Evolutionary conservation across 768 basidiomycete genomes (phyloP), one percentile per base, ranked within the genome.

Genomic region (Serendipita sp.): DNA sequence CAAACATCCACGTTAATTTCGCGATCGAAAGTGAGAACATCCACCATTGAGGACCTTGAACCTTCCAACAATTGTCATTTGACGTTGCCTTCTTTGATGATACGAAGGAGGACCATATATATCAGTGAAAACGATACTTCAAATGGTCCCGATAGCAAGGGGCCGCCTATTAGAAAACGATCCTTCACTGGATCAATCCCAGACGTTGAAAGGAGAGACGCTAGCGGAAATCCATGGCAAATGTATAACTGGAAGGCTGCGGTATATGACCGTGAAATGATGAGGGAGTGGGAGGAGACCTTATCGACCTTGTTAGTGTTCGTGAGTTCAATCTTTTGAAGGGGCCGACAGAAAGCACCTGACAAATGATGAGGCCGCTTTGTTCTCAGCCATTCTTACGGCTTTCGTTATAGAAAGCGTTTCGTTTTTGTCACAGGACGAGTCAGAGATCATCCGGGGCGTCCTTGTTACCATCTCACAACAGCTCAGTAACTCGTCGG

Each of bases 361-460:
- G 8, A 51, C 48, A 7, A 51, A n/a, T 41, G 30, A 18, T 5
- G 5, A 60, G 56, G 11, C 28, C 10, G 56, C 56, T 4, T 35
- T 60, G 30, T 60, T 34, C 35, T 30, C 56, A 8, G 56, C 56
- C n/a, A 35, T 60, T 37, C 37, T 60, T 10, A 60, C 56, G 8
- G 56, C 56, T 11, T 60, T 60, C 35, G 32, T 60, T 37, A 60
- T 60, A 24, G 56, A 60, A 60, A 60, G 56, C 56, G 32, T 60
- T 8, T 24, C 10, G 28, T 10, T 60, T 30, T 35, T 60, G 8
- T 35, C 24, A 24, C 16, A n/a, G 16, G 56, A 60, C 11, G 30
- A n/a, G 28, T 10, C 8, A 5, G 37, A 34, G 35, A 18, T 32
- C 4, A 60, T 35, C 13, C 56, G 56, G 4, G 56, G 32, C 35